These are phyloP conservation scores for Botrytis aclada DNA, from an alignment of 2,329 filamentous ascomycete species.

Conservation along the genomic window DNA sequence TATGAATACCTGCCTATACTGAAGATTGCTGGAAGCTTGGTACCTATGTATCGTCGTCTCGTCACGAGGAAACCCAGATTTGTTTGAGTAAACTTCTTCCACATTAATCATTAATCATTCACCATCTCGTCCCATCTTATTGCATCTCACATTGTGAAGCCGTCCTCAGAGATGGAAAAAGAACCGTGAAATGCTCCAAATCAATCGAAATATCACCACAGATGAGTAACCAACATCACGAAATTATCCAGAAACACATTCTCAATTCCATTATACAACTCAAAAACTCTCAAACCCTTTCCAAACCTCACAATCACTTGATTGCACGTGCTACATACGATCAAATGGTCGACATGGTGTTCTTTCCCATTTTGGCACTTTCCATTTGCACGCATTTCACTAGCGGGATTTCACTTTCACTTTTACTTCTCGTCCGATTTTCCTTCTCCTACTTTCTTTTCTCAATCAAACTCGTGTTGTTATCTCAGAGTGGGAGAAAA, in stretches of 20 bases:
- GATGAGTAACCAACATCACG: background rate
- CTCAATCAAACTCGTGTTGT: background rate
- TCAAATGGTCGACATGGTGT: background rate
- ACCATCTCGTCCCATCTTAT: background rate
- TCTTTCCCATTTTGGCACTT: background rate
- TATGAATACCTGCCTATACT: background rate
- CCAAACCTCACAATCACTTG: background rate
- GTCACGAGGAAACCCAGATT: background rate
- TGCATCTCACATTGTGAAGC: background rate
- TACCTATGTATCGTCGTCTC: background rate
- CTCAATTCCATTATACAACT: background rate
- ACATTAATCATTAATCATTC: background rate
- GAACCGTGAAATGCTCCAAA: background rate
- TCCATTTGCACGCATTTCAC: background rate
- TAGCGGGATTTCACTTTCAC: background rate
- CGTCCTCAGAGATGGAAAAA: background rate
- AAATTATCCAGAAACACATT: background rate
- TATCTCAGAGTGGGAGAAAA: background rate
- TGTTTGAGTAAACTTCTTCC: background rate
- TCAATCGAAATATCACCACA: background rate
- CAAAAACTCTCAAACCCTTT: background rate
- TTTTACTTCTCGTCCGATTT: background rate
- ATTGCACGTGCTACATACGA: background rate
- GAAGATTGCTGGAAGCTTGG: too few relatives aligned
- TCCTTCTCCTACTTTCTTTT: background rate